These are phyloP conservation scores for Stagonosporopsis tanaceti DNA, from an alignment of 2,329 filamentous ascomycete species.

Conservation along the genomic window DNA sequence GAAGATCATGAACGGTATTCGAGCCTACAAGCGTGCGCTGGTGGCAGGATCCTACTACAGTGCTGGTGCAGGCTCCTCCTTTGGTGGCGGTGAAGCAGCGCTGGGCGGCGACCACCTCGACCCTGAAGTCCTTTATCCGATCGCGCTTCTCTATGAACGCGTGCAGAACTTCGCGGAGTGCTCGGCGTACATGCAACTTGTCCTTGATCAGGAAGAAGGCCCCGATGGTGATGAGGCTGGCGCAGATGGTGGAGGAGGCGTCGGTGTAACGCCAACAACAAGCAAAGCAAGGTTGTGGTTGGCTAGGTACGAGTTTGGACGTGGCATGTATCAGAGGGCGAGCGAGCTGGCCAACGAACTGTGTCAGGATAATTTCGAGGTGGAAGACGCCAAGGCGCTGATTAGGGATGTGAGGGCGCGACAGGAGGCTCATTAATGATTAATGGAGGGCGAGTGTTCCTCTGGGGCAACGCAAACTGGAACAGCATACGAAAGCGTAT, in stretches of 20 bases:
- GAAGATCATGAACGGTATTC: conserved; percentile 87
- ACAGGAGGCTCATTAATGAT: conserved; percentile 6
- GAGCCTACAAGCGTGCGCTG: conserved; percentile 90
- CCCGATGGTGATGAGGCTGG: conserved; percentile 49
- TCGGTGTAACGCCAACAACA: conserved; percentile 89
- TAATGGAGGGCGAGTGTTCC: background rate
- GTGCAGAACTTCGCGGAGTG: conserved; percentile 80
- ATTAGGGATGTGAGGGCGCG: conserved; percentile 85
- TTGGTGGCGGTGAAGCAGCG: conserved; percentile 56
- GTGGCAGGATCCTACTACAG: conserved; percentile 89
- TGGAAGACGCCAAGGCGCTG: conserved; percentile 83
- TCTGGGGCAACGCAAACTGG: too few relatives aligned
- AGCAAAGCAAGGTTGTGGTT: conserved; percentile 95
- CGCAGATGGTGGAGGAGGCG: conserved; percentile 63
- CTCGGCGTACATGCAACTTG: conserved; percentile 94
- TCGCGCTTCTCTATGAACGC: conserved; percentile 87
- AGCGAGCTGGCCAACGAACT: conserved; percentile 87
- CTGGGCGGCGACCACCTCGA: conserved; percentile 71
- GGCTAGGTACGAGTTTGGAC: conserved; percentile 79
- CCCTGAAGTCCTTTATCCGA: conserved; percentile 88
- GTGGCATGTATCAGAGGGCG: conserved; percentile 77
- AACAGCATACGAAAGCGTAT: background rate
- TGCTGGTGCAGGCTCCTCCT: conserved; percentile 60
- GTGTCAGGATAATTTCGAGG: conserved; percentile 90
- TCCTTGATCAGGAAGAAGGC: conserved; percentile 89